These are phyloP conservation scores for Priceomyces castillae DNA, from an alignment of 805 yeast genomes.

Conservation along the genomic window DNA sequence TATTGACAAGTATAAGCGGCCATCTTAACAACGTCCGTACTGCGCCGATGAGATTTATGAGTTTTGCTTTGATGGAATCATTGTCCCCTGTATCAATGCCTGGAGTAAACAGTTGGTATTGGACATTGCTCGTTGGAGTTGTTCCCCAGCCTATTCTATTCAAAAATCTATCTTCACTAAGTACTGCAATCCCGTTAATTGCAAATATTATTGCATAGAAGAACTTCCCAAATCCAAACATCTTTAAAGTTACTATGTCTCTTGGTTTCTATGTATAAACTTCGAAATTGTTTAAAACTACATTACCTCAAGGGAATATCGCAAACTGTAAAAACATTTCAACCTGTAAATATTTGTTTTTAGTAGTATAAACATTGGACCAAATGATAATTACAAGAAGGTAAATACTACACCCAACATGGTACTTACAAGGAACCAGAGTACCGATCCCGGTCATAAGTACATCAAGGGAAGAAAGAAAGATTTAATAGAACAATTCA, in stretches of 20 bases:
- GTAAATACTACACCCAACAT: neutral
- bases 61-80: constrained; percentile 46
- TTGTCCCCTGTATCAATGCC: constrained; percentile 44
- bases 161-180: constrained; percentile 76
- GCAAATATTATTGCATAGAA: constrained; percentile 57
- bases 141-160: constrained; percentile 51
- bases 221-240: constrained; percentile 63
- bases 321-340: neutral
- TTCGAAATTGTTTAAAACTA: neutral
- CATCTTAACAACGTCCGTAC: constrained; percentile 72
- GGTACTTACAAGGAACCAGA: neutral
- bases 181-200: constrained; percentile 72
- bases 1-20: constrained; percentile 67
- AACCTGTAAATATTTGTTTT: neutral
- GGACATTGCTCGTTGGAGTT: constrained; percentile 16
- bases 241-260: constrained; percentile 8
- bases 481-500: constrained; percentile 38
- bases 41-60: constrained; percentile 67
- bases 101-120: constrained; percentile 30
- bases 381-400: neutral
- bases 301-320: neutral
- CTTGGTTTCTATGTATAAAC: neutral
- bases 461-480: constrained; percentile 27
- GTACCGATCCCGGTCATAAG: constrained; percentile 3
- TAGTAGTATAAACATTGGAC: neutral